Evolutionary conservation across 352 stramenopile species (phyloP).

Genomic region (Globisporangium nagaii): DNA sequence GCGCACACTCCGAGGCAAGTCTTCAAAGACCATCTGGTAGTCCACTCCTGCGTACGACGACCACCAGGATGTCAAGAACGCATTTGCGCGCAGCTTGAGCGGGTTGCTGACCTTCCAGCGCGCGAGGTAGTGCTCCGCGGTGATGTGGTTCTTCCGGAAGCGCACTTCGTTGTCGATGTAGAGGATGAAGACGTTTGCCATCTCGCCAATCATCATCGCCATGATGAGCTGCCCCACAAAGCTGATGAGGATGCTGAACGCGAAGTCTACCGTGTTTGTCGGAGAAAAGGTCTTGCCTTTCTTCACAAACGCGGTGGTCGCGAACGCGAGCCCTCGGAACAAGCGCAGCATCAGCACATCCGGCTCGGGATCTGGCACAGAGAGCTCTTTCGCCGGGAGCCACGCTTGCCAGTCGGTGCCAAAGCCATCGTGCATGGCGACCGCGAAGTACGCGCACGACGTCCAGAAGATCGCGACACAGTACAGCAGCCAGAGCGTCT

Average conservation of each 20-base stretch:
- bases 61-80: slow-evolving; percentile 54
- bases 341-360: slow-evolving; percentile 33
- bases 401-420: slow-evolving; percentile 48
- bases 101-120: slow-evolving; percentile 30
- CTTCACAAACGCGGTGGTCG: slow-evolving; percentile 53
- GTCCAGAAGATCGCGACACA: slow-evolving; percentile 58
- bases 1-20: slow-evolving; percentile 38
- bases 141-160: slow-evolving; percentile 70
- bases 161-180: slow-evolving; percentile 61
- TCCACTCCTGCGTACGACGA: slow-evolving; percentile 51
- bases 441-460: slow-evolving; percentile 53
- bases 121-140: slow-evolving; percentile 38
- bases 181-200: slow-evolving; percentile 55
- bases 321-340: slow-evolving; percentile 45
- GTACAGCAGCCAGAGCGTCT: slow-evolving; percentile 54
- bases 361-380: slow-evolving; percentile 14
- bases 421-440: slow-evolving; percentile 53
- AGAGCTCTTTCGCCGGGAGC: slow-evolving; percentile 29
- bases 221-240: slow-evolving; percentile 59
- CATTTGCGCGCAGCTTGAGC: slow-evolving; percentile 32
- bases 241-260: slow-evolving; percentile 45
- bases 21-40: slow-evolving; percentile 50
- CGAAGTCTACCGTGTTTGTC: slow-evolving; percentile 30
- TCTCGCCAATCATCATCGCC: slow-evolving; percentile 73
- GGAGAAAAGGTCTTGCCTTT: slow-evolving; percentile 50